phyloP scores from a whole-genome alignment of 768 basidiomycete species.

The Jaapia argillacea region DNA sequence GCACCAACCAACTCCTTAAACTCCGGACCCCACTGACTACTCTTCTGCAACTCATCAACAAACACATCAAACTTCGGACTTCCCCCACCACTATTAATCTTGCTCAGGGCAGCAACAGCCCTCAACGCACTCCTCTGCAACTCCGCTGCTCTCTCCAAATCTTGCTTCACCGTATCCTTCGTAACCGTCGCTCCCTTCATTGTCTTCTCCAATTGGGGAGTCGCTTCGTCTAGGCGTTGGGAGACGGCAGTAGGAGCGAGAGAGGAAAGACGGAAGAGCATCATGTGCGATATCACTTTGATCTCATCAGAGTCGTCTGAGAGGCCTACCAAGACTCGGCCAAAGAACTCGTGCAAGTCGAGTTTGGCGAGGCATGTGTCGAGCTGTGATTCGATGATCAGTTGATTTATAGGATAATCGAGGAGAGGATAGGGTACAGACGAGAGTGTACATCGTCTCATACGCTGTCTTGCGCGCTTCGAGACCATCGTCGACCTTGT shows the following conservation, averaged over 20 bases:
- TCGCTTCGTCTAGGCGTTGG: constrained; percentile 76
- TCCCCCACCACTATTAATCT: constrained; percentile 53
- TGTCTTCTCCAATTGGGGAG: constrained; percentile 75
- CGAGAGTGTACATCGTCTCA: constrained; percentile 94
- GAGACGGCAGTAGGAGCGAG: constrained; percentile 78
- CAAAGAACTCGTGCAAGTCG: constrained; percentile 80
- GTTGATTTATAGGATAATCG: no score
- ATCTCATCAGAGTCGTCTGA: constrained; percentile 91
- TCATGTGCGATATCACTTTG: constrained; percentile 94
- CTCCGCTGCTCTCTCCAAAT: constrained; percentile 80
- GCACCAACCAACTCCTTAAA: constrained; percentile 45
- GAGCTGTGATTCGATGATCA: constrained; percentile 36
- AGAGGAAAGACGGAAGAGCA: constrained; percentile 84
- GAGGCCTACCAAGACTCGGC: constrained; percentile 72
- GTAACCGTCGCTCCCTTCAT: constrained; percentile 85
- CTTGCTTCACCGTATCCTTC: constrained; percentile 95
- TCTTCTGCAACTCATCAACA: constrained; percentile 65
- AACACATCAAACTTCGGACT: constrained; percentile 71
- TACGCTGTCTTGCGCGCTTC: constrained; percentile 96
- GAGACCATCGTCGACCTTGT: constrained; percentile 94
- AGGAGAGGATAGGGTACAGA: constrained; percentile 37
- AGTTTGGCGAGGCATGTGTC: constrained; percentile 87
- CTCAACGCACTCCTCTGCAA: constrained; percentile 85
- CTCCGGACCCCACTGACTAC: constrained; percentile 55
- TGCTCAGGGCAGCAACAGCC: constrained; percentile 80